phyloP scores from a whole-genome alignment of 495 filamentous ascomycete genomes.

The Daldinia concentrica region DNA sequence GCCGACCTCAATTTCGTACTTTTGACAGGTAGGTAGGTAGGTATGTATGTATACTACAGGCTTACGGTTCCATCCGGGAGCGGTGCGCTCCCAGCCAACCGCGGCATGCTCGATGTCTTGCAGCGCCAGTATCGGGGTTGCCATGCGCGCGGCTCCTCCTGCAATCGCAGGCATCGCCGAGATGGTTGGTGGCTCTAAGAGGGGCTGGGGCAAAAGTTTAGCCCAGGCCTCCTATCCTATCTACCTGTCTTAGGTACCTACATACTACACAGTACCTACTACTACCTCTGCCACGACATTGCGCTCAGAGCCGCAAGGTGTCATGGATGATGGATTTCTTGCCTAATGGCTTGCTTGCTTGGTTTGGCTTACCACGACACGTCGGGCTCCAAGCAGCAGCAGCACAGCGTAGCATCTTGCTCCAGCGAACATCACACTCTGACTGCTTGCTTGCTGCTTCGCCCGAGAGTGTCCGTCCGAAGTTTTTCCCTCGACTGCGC shows the following conservation, averaged over 20 bases:
- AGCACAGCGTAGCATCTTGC: slow-evolving; percentile 3
- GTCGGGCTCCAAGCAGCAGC: slow-evolving; percentile 1
- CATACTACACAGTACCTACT: slow-evolving; percentile 2
- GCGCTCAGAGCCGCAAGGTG: slow-evolving; percentile 16
- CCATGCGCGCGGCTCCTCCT: slow-evolving; percentile 33
- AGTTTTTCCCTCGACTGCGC: not conserved
- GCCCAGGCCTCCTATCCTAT: not conserved
- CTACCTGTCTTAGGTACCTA: not conserved
- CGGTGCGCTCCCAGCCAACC: slow-evolving; percentile 22
- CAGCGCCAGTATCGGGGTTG: slow-evolving; percentile 21
- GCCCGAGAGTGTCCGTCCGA: not conserved
- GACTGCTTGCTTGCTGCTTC: slow-evolving; percentile 3
- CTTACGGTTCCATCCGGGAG: slow-evolving; percentile 25
- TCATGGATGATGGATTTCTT: slow-evolving; percentile 1
- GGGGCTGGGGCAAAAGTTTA: not conserved
- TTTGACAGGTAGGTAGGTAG: not conserved
- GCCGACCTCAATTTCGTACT: slow-evolving; percentile 15
- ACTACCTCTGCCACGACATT: not conserved
- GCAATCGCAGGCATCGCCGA: slow-evolving; percentile 20
- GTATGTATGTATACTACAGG: not conserved
- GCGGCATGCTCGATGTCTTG: slow-evolving; percentile 37
- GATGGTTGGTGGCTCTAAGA: not conserved
- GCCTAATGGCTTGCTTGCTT: slow-evolving; percentile 1
- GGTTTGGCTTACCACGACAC: not conserved
- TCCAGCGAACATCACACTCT: slow-evolving; percentile 3